Percentiles rank a stretch among this genome's conserved stretches.
These are phyloP conservation scores for Clathrospora elynae DNA, from an alignment of 2,329 filamentous ascomycete species.

Conservation along the genomic window DNA sequence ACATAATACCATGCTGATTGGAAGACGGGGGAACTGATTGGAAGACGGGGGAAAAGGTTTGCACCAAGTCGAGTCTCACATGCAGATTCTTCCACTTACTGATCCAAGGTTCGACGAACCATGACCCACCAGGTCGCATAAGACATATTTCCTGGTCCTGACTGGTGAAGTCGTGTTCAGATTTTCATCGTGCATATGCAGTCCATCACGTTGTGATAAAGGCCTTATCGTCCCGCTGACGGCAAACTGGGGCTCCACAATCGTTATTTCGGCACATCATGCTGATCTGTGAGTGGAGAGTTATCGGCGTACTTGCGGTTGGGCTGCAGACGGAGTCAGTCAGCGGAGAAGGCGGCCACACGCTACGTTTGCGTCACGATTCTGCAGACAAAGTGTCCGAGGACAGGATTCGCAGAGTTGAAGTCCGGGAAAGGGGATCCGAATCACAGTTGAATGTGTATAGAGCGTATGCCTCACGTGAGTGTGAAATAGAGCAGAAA, in stretches of 20 bases:
- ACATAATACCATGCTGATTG: constrained; percentile 2
- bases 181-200: constrained; percentile 28
- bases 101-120: constrained; percentile 19
- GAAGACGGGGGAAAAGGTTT: not conserved
- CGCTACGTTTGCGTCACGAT: constrained; percentile 25
- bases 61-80: too few relatives aligned
- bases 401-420: not conserved
- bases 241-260: constrained; percentile 26
- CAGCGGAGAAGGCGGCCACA: constrained; percentile 11
- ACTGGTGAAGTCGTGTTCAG: constrained; percentile 21
- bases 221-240: constrained; percentile 29
- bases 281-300: constrained; percentile 24
- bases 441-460: constrained; percentile 1
- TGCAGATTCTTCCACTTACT: constrained; percentile 4
- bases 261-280: constrained; percentile 25
- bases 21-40: not conserved
- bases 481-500: constrained; percentile 12
- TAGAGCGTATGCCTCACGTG: constrained; percentile 7
- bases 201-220: constrained; percentile 31
- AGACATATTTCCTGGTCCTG: constrained; percentile 14
- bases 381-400: constrained; percentile 3
- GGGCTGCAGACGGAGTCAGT: constrained; percentile 16
- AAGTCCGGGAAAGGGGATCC: not conserved
- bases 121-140: constrained; percentile 27
- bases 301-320: constrained; percentile 23